These are phyloP conservation scores for Trematosphaeria pertusa DNA, from an alignment of 2,329 filamentous ascomycete species.

Conservation along the genomic window DNA sequence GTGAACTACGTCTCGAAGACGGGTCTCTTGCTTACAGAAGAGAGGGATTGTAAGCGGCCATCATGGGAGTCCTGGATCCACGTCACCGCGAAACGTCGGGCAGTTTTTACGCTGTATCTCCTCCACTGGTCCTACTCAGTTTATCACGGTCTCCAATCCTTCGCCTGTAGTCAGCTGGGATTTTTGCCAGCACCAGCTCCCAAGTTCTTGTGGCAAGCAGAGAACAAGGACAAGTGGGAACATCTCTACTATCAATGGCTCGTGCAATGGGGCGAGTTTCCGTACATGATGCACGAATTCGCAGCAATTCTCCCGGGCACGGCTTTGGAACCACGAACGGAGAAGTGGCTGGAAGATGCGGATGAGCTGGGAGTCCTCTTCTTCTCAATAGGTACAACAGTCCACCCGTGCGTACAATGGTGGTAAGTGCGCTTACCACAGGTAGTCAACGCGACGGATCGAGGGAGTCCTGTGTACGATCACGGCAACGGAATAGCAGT, in stretches of 20 bases:
- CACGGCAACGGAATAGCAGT: constrained; percentile 7
- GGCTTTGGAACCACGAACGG: constrained; percentile 40
- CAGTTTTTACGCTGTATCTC: constrained; percentile 45
- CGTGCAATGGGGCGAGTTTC: constrained; percentile 41
- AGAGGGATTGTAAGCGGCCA: constrained; percentile 38
- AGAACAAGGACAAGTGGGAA: constrained; percentile 43
- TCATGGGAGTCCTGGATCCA: constrained; percentile 51
- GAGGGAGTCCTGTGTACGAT: constrained; percentile 9
- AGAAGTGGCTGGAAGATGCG: constrained; percentile 52
- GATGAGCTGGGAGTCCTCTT: constrained; percentile 53
- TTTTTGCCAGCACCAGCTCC: constrained; percentile 50
- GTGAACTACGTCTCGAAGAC: constrained; percentile 39
- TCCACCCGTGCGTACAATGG: constrained; percentile 22
- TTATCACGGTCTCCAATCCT: constrained; percentile 41
- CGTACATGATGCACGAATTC: constrained; percentile 44
- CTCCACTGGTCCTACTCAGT: constrained; percentile 52
- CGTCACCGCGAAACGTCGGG: constrained; percentile 64
- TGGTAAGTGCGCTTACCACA: constrained; percentile 15
- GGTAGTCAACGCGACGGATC: constrained; percentile 22
- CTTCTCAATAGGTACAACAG: constrained; percentile 44
- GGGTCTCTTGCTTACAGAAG: constrained; percentile 47
- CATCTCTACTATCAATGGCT: constrained; percentile 43
- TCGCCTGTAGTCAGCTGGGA: constrained; percentile 46
- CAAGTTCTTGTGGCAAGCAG: constrained; percentile 50
- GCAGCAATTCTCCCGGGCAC: constrained; percentile 34